phyloP scores from a whole-genome alignment of 139 green algal genomes.

The Micractinium conductrix region DNA sequence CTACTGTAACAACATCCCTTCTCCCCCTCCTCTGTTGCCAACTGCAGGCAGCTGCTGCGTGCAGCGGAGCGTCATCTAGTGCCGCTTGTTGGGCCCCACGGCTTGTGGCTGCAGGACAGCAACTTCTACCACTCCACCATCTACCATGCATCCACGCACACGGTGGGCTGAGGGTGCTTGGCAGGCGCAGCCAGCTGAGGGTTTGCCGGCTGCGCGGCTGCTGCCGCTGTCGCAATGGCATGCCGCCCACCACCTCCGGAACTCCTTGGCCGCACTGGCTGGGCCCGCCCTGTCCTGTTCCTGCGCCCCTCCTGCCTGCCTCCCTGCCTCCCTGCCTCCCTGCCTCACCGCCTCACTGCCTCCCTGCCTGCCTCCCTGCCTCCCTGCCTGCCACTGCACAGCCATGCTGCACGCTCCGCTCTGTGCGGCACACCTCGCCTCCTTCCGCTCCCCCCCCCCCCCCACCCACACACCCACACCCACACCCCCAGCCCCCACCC shows the following conservation, averaged over 20 bases:
- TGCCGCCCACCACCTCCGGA: neutral
- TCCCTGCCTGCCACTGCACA: too few relatives aligned
- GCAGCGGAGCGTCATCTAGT: slow-evolving; percentile 43
- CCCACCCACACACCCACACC: too few relatives aligned
- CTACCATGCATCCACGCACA: slow-evolving; percentile 69
- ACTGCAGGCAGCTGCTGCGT: slow-evolving; percentile 34
- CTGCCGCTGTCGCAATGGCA: neutral
- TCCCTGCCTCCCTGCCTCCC: too few relatives aligned
- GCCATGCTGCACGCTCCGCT: too few relatives aligned
- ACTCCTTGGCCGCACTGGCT: too few relatives aligned
- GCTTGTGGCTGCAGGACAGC: slow-evolving; percentile 71
- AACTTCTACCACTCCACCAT: slow-evolving; percentile 69
- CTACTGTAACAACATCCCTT: neutral
- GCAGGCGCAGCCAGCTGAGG: neutral
- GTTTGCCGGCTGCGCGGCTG: too few relatives aligned
- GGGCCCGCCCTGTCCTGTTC: neutral
- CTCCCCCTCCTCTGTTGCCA: neutral
- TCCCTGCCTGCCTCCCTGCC: neutral
- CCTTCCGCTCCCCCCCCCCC: too few relatives aligned
- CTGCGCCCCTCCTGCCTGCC: neutral
- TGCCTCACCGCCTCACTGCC: neutral
- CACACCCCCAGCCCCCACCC: too few relatives aligned
- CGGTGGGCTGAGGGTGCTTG: slow-evolving; percentile 38
- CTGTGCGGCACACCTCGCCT: too few relatives aligned
- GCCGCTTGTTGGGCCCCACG: slow-evolving; percentile 45